Evolutionary conservation across 176 grass and related monocot species (phyloP).

Genomic region (Chrysopogon serrulatus): DNA sequence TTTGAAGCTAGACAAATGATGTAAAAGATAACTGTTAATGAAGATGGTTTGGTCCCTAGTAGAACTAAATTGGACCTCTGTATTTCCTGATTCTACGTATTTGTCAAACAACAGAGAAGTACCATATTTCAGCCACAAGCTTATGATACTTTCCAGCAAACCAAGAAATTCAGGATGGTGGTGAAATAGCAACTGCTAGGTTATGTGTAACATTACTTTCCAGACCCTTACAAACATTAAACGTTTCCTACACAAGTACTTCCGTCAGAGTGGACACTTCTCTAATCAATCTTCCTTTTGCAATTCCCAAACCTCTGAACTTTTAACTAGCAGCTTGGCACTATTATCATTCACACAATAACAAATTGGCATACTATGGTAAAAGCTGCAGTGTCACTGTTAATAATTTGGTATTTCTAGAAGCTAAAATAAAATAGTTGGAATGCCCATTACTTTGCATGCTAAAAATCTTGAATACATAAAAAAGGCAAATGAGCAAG

Average conservation of each 20-base stretch:
- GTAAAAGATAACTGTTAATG: not conserved
- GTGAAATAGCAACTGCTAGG: not conserved
- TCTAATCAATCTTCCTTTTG: not conserved
- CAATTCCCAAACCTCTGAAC: not conserved
- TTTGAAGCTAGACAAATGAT: not conserved
- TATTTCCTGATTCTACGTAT: not conserved
- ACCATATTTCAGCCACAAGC: not conserved
- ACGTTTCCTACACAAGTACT: not conserved
- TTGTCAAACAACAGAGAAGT: not conserved
- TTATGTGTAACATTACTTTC: not conserved
- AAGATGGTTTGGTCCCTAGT: not conserved
- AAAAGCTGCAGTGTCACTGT: not conserved
- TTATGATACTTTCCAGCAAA: not conserved
- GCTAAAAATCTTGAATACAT: not conserved
- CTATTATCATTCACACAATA: not conserved
- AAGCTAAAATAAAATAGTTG: conserved; percentile 18
- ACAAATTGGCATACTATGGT: not conserved
- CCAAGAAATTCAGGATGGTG: not conserved
- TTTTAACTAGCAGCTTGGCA: not conserved
- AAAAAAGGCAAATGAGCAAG: not conserved
- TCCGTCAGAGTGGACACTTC: not conserved
- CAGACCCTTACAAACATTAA: not conserved
- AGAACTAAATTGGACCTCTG: not conserved
- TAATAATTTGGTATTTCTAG: not conserved
- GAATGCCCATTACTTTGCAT: not conserved